Evolutionary conservation across 805 yeast species (phyloP).

Genomic region (Blastobotrys attinorum): DNA sequence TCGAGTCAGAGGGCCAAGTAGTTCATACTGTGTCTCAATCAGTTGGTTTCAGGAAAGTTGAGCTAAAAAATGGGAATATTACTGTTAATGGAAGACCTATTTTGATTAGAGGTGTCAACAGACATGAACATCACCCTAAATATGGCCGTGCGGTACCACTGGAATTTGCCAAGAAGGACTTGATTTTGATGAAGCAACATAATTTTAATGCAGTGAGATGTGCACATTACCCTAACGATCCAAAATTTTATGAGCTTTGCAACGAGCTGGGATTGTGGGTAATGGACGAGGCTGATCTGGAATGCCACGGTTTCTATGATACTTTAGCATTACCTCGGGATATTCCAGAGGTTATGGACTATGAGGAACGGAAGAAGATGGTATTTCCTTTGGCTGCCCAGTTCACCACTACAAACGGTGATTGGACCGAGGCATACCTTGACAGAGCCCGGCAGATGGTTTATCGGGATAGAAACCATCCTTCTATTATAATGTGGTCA

Average conservation of each 20-base stretch:
- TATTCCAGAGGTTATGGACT: slow-evolving; percentile 9
- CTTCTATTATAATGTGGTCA: slow-evolving; percentile 32
- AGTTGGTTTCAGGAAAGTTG: slow-evolving; percentile 29
- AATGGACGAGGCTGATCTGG: slow-evolving; percentile 32
- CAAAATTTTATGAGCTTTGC: slow-evolving; percentile 27
- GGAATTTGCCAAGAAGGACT: slow-evolving; percentile 27
- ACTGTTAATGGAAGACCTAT: slow-evolving; percentile 27
- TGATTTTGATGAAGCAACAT: slow-evolving; percentile 27
- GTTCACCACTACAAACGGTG: slow-evolving; percentile 26
- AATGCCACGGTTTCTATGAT: slow-evolving; percentile 29
- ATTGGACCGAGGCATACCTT: slow-evolving; percentile 29
- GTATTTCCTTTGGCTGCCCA: slow-evolving; percentile 14
- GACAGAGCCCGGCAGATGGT: slow-evolving; percentile 30
- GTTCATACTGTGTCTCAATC: slow-evolving; percentile 18
- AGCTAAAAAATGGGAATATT: slow-evolving; percentile 24
- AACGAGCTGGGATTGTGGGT: slow-evolving; percentile 30
- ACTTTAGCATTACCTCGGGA: slow-evolving; percentile 12
- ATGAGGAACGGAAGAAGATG: slow-evolving; percentile 5
- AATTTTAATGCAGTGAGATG: slow-evolving; percentile 31
- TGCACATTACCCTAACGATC: slow-evolving; percentile 31
- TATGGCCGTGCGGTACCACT: slow-evolving; percentile 31
- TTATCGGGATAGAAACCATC: slow-evolving; percentile 29
- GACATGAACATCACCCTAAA: slow-evolving; percentile 32
- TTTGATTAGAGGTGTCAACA: slow-evolving; percentile 28
- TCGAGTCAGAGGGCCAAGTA: slow-evolving; percentile 8